Evolutionary conservation across 2,329 filamentous ascomycete genomes (phyloP), one percentile per base, ranked within the genome.

Genomic region (Chaetomiaceae sp.): DNA sequence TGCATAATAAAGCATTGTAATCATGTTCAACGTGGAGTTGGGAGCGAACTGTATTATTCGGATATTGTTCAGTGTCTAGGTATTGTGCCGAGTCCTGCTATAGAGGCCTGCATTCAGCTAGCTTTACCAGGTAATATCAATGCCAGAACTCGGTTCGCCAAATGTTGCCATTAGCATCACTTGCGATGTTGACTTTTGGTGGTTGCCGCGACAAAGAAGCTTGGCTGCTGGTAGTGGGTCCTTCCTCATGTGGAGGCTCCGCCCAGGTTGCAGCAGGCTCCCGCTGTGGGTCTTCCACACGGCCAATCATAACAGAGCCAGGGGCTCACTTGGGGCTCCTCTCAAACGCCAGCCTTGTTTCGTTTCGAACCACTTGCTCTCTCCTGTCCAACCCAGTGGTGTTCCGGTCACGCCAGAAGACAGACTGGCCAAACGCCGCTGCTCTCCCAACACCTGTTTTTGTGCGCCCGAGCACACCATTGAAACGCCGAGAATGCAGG

Each of bases 261-360:
- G n/a, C n/a, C n/a, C n/a, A n/a, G n/a, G n/a, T 36, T 31, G 40
- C 15, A 2, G 11, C 27, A 29, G 36, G 17, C 15, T 25, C 14
- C 51, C 23, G 29, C 40, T 50, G 42, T 47, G 47, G 42, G 19
- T 17, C 22, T 9, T 12, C 3, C 9, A 19, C 15, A 29, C 1
- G 44, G 36, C 55, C 59, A 61, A 59, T 57, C 34, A 11, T 14
- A n/a, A 9, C 4, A 3, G 15, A 6, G 11, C n/a, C 51, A 53
- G 56, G 55, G 55, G 57, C 23, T 37, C 27, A 33, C 19, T 27
- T 38, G 53, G 52, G 53, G 40, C 46, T 34, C 48, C 37, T 45
- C 53, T 59, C 57, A 61, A 59, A 61, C 58, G 43, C 36, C 40
- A 38, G 52, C 46, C 36, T 27, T 53, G 55, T 60, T 60, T 61